phyloP scores from a whole-genome alignment of 305 asterid species.

The Rubia tinctorum region DNA sequence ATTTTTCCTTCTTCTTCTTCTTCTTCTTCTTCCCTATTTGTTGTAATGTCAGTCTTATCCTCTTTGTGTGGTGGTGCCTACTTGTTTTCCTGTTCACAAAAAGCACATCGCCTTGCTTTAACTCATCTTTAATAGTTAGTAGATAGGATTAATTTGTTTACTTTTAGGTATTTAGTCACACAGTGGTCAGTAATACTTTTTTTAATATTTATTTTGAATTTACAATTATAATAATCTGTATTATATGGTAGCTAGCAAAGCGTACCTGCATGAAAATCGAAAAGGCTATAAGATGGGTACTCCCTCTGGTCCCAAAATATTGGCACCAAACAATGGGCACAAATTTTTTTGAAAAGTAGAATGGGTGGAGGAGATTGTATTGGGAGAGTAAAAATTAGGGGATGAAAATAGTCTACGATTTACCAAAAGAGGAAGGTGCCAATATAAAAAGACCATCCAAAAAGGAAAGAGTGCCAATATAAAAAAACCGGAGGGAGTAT shows the following conservation, averaged over 20 bases:
- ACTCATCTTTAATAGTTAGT: background rate
- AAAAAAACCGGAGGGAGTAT: no score
- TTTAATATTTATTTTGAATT: background rate
- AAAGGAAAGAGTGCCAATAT: no score
- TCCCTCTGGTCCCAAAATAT: no score
- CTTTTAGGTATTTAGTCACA: background rate
- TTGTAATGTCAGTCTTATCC: background rate
- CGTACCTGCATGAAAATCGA: background rate
- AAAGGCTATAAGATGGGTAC: background rate
- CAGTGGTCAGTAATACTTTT: background rate
- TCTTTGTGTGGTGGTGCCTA: background rate
- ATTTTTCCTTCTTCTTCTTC: background rate
- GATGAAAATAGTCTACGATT: no score
- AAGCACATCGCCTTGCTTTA: background rate
- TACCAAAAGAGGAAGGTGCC: no score
- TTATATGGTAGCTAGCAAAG: background rate
- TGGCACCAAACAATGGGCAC: no score
- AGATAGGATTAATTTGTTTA: background rate
- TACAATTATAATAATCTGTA: background rate
- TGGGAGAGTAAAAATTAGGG: no score
- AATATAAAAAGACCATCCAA: no score
- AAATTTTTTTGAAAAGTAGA: no score
- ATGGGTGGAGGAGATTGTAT: no score
- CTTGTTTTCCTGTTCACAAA: background rate
- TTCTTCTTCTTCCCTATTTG: background rate